Evolutionary conservation across 495 filamentous ascomycete genomes (phyloP).

Genomic region (Amphirosellinia nigrospora): DNA sequence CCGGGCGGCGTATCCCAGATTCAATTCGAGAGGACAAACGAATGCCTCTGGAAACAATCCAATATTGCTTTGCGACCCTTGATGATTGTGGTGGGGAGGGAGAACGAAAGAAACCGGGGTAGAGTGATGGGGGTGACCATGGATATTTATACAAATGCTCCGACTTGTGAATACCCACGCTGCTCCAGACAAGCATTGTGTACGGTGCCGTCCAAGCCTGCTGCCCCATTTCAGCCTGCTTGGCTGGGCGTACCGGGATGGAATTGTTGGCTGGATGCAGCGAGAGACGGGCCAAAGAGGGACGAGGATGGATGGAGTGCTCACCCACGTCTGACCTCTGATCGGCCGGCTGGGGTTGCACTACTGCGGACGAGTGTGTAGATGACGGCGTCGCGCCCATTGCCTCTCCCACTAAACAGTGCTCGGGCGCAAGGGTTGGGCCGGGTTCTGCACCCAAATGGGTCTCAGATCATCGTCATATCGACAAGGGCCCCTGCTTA

Average conservation of each 20-base stretch:
- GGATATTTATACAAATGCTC: constrained; percentile 49
- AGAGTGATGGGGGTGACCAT: constrained; percentile 34
- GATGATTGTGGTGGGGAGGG: constrained; percentile 53
- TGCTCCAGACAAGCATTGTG: not conserved
- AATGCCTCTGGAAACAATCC: constrained; percentile 51
- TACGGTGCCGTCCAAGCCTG: not conserved
- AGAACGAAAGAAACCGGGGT: constrained; percentile 40
- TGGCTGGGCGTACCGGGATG: constrained; percentile 19
- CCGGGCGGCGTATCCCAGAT: constrained; percentile 54
- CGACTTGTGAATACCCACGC: not conserved
- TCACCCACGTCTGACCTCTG: too few species aligned
- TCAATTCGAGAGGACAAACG: constrained; percentile 41
- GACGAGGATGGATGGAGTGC: too few species aligned
- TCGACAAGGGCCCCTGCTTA: not conserved
- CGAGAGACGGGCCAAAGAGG: constrained; percentile 19
- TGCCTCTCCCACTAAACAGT: constrained; percentile 6
- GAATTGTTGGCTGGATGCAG: constrained; percentile 7
- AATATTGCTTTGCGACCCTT: constrained; percentile 58
- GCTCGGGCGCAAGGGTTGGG: constrained; percentile 5
- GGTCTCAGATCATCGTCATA: not conserved
- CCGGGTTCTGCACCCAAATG: constrained; percentile 13
- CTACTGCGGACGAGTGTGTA: constrained; percentile 18
- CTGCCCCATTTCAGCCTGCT: constrained; percentile 24
- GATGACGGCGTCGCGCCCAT: constrained; percentile 13
- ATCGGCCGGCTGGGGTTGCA: constrained; percentile 21